Percentiles rank a stretch among this genome's conserved stretches.
Conservation (phyloP, 225 moss, liverwort and hornwort genomes). For the Pseudoscleropodium purum region DNA sequence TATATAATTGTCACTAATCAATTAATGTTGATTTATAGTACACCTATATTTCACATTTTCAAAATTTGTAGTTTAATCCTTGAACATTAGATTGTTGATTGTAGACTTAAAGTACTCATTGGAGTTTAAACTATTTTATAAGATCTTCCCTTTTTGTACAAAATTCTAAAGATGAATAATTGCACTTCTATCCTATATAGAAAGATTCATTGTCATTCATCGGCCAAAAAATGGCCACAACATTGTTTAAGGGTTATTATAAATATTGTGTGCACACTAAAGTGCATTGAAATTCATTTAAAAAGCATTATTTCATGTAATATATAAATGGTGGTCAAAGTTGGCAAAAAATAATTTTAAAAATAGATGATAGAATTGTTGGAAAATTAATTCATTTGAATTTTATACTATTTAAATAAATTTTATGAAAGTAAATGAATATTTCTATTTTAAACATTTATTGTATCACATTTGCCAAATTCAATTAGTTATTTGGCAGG, state of each 20-base stretch:
- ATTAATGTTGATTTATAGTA: not conserved
- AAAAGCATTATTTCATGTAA: too few species aligned
- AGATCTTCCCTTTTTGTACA: too few species aligned
- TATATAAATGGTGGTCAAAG: not conserved
- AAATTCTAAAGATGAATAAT: too few species aligned
- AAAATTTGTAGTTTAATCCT: not conserved
- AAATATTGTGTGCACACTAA: not conserved
- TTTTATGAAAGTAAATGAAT: rapidly evolving
- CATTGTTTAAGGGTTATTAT: too few species aligned
- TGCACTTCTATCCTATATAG: too few species aligned
- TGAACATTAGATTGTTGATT: too few species aligned
- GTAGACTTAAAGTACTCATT: too few species aligned
- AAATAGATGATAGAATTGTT: not conserved
- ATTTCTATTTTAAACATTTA: not conserved
- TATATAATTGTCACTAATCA: not conserved
- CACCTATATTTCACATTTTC: not conserved
- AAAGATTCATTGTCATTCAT: too few species aligned
- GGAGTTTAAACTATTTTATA: too few species aligned
- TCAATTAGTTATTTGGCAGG: not conserved
- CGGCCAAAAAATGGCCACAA: too few species aligned
- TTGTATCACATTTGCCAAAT: not conserved
- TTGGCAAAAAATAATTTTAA: not conserved
- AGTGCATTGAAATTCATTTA: not conserved
- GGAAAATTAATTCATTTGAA: too few species aligned
- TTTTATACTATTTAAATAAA: not conserved